Conservation (phyloP, 768 basidiomycete species). For the Lactifluus rugatus region DNA sequence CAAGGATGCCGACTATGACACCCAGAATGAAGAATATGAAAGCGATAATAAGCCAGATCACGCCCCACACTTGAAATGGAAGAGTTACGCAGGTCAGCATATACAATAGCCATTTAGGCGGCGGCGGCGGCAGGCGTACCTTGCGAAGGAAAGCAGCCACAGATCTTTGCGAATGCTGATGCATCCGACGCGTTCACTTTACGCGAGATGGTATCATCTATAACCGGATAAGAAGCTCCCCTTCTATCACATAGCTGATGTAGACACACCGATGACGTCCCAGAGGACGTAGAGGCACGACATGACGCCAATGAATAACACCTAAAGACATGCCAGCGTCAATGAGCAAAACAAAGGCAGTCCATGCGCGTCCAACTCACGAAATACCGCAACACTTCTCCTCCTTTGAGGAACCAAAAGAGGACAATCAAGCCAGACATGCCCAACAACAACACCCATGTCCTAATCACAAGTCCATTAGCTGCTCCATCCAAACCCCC, state of each 20-base stretch:
- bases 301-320: slow-evolving; percentile 81
- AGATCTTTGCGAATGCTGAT: slow-evolving; percentile 71
- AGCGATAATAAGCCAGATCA: slow-evolving; percentile 75
- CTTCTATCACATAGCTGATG: not conserved
- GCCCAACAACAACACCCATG: slow-evolving; percentile 68
- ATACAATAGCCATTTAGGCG: not conserved
- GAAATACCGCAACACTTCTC: slow-evolving; percentile 67
- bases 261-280: slow-evolving; percentile 67
- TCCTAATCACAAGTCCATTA: slow-evolving; percentile 42
- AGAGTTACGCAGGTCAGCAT: not conserved
- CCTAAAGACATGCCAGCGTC: slow-evolving; percentile 28
- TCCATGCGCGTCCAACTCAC: slow-evolving; percentile 33
- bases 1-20: slow-evolving; percentile 65
- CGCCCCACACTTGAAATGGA: slow-evolving; percentile 60
- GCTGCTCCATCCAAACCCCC: slow-evolving; percentile 36
- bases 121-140: slow-evolving; percentile 30
- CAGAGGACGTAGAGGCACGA: slow-evolving; percentile 80
- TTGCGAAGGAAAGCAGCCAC: slow-evolving; percentile 78
- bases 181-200: slow-evolving; percentile 87
- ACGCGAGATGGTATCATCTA: slow-evolving; percentile 75
- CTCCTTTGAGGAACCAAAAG: slow-evolving; percentile 76
- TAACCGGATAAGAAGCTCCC: not conserved
- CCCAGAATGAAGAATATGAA: slow-evolving; percentile 67
- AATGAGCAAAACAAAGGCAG: not conserved
- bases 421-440: slow-evolving; percentile 72